Evolutionary conservation across 176 grass and related monocot genomes (phyloP), one percentile per base, ranked within the genome.

Genomic region (Oryza australiensis): DNA sequence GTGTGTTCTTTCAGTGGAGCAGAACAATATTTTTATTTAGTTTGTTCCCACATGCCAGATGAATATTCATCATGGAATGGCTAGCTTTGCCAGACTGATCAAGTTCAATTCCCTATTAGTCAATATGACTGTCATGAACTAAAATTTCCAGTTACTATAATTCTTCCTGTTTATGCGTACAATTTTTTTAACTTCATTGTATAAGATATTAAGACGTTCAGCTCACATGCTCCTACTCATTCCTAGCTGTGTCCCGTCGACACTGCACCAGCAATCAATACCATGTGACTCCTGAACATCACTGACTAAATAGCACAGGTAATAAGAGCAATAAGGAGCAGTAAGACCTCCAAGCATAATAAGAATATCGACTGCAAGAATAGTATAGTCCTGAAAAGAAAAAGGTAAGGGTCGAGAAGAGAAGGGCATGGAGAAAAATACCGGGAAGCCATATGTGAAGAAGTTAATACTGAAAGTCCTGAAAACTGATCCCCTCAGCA

Each of bases 371-470:
- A 83, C 29, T 75, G 5, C 22, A 83, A 83, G 64, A 26, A 80
- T 59, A 43, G 38, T 37, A 38, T 35, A 68, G 29, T 57, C 13
- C 46, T 26, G 35, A 23, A 23, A 68, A 75, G 34, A 40, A 18
- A 88, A 73, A 35, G 6, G 67, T 66, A 66, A 78, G 27, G 4
- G 62, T 18, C 12, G 29, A 85, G 6, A 34, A 45, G 18, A 62
- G 74, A 41, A 86, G 65, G 48, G 23, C 7, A 84, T 70, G 26
- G 77, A 74, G 34, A 83, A 69, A 55, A 75, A 63, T 98, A 98
- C 95, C 86, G 95, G 95, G 78, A 98, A 98, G 28, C 95, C 95
- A 66, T 98, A 94, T 84, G 88, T 98, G 82, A 98, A 98, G 86
- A 98, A 98, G 74, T 98, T 98, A 68, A 98, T 94, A 68, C 92